Conservation (phyloP, 2,329 filamentous ascomycete genomes). For the Arthrocladium fulminans region DNA sequence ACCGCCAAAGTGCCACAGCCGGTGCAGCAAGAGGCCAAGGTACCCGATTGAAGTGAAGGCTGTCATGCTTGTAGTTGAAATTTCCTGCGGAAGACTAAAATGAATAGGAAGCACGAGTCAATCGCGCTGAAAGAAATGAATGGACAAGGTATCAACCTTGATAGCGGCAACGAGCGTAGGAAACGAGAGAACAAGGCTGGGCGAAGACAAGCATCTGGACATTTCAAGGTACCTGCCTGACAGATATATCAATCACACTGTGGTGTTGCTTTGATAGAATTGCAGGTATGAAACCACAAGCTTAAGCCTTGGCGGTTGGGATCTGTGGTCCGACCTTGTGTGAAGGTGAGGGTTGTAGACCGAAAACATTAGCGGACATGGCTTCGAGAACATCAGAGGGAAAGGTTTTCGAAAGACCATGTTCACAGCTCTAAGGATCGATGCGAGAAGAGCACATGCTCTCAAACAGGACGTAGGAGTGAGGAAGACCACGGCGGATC, state of each 20-base stretch:
- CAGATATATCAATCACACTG: background rate
- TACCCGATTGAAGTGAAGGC: background rate
- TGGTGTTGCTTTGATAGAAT: background rate
- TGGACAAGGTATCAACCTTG: slow-evolving; percentile 5
- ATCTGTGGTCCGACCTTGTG: background rate
- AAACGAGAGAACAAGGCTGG: slow-evolving; percentile 12
- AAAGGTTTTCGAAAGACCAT: background rate
- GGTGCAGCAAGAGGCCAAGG: slow-evolving; percentile 19
- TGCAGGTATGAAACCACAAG: background rate
- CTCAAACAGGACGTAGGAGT: too few species aligned
- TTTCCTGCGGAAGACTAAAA: slow-evolving; percentile 2
- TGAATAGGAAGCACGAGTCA: slow-evolving; percentile 3
- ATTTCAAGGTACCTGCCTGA: background rate
- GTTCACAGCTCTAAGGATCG: background rate
- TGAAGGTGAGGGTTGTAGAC: background rate
- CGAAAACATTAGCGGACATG: background rate
- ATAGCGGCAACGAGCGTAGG: slow-evolving; percentile 11
- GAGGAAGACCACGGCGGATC: background rate
- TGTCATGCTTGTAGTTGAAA: slow-evolving; percentile 7
- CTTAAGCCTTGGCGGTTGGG: background rate
- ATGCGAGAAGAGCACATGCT: too few species aligned
- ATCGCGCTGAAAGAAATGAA: slow-evolving; percentile 9
- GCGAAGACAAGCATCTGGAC: slow-evolving; percentile 13
- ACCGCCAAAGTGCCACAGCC: slow-evolving; percentile 23
- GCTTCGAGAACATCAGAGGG: background rate